Evolutionary conservation across 1,139 yeast species (phyloP).

Genomic region (Meyerozyma guilliermondii): DNA sequence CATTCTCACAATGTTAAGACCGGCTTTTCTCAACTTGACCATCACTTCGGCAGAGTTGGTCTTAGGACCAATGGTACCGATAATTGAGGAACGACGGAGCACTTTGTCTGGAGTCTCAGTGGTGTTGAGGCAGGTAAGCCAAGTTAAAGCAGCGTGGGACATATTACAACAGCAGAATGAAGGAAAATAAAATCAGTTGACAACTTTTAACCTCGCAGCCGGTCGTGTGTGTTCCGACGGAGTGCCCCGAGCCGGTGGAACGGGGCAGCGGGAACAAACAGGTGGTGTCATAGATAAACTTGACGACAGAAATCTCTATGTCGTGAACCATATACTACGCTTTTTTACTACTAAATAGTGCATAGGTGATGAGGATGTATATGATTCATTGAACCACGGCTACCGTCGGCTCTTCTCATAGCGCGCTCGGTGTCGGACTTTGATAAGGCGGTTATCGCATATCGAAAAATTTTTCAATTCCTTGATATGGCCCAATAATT

Average conservation of each 20-base stretch:
- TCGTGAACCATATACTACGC: not conserved
- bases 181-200: not conserved
- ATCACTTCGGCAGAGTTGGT: slow-evolving; percentile 85
- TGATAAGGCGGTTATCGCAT: not conserved
- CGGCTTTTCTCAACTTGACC: slow-evolving; percentile 90
- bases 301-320: not conserved
- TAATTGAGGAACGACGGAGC: slow-evolving; percentile 92
- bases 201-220: not conserved
- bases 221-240: slow-evolving; percentile 1
- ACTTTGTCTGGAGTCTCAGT: slow-evolving; percentile 75
- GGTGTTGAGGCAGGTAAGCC: slow-evolving; percentile 84
- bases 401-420: not conserved
- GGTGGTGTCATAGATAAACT: not conserved
- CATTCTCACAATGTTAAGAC: slow-evolving; percentile 96
- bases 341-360: not conserved
- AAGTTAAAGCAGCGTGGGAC: slow-evolving; percentile 37
- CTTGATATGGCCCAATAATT: too few species aligned
- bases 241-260: slow-evolving; percentile 1
- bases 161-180: slow-evolving; percentile 7
- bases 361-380: too few species aligned
- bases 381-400: not conserved
- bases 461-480: too few species aligned
- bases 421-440: slow-evolving; percentile 2
- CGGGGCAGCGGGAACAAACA: not conserved
- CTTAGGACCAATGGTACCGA: slow-evolving; percentile 98